Base-by-base conservation (phyloP, 78 protist species). In the Capsaspora owczarzaki region DNA sequence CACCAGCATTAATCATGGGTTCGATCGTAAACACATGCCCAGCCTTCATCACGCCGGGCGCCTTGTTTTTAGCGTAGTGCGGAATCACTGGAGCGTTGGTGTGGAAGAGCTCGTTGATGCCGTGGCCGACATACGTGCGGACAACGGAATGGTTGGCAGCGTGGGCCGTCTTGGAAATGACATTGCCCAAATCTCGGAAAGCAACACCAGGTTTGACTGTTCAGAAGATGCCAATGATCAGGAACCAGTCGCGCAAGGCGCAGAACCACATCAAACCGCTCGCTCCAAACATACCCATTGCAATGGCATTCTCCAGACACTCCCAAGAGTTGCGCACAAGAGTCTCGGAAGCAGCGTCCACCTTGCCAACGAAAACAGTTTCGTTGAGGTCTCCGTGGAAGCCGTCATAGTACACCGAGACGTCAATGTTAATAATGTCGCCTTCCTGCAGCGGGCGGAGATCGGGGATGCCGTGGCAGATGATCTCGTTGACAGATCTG, bases 381-480 rank as follows among this genome's bases (percentile, higher is more conserved):
- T 94, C 97, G 76, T 90, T 90, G 46, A 89, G 46, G 82, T 97
- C 99, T 41, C 90, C 90, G 79, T 97, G 99, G 61, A 74, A 80
- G 37, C 98, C 99, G 33, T 89, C 74, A 74, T 76, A 61, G 89
- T 86, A 97, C 51, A 87, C 47, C 2, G 96, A 47, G 33, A 97
- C 87, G 84, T 97, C 99, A 41, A 96, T 49, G 81, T 97, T 95
- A 63, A 96, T 84, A 29, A 97, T 92, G 72, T 93, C 87, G 49
- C 98, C 98, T 22, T 95, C 96, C 47, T 79, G 33, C 47, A 95
- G 76, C 41, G 80, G 82, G 41, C 83, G 46, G 10, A 27, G 12
- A 79, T 95, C 99, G 33, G 99, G 99, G 37, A 97, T 97, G 74
- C 99, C 99, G 88, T 97, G 99, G 79, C 98, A 95, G 43, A 97